A percentile compares a stretch with the other conserved stretches of the same genome.
phyloP scores from a whole-genome alignment of 2,329 filamentous ascomycete genomes.

The Fusarium solani-melongenae region DNA sequence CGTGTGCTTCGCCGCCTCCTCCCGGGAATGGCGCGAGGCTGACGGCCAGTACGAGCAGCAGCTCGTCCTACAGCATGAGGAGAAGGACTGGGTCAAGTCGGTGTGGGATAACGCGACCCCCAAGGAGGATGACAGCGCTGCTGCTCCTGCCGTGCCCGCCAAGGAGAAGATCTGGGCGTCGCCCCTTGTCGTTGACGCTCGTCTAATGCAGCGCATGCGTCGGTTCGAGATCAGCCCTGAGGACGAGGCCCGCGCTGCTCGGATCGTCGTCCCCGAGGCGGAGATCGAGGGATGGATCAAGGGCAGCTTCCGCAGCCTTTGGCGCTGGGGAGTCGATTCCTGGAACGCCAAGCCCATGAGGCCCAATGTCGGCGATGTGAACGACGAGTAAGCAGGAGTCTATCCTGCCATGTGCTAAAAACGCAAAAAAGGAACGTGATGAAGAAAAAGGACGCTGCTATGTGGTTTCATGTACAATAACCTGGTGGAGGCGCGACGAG shows the following conservation, averaged over 20 bases:
- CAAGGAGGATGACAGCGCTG: slow-evolving; percentile 57
- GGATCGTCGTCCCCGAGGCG: slow-evolving; percentile 72
- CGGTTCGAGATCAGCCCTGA: slow-evolving; percentile 77
- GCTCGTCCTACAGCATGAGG: slow-evolving; percentile 74
- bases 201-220: slow-evolving; percentile 83
- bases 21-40: slow-evolving; percentile 62
- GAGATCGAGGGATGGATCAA: slow-evolving; percentile 78
- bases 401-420: neutral
- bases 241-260: slow-evolving; percentile 74
- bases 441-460: neutral
- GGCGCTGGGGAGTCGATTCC: slow-evolving; percentile 60
- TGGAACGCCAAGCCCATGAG: slow-evolving; percentile 54
- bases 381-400: slow-evolving; percentile 44
- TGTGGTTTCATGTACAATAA: slow-evolving; percentile 39
- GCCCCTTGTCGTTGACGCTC: slow-evolving; percentile 78
- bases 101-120: slow-evolving; percentile 68
- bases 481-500: slow-evolving; percentile 16
- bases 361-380: slow-evolving; percentile 54
- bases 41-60: slow-evolving; percentile 56
- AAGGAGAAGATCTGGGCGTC: slow-evolving; percentile 81
- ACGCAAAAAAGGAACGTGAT: neutral
- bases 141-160: slow-evolving; percentile 52
- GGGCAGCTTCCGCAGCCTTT: slow-evolving; percentile 65
- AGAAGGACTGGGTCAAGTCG: slow-evolving; percentile 87
- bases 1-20: slow-evolving; percentile 75